Base-by-base conservation (phyloP, 257 asterid species). In the Salvia splendens region DNA sequence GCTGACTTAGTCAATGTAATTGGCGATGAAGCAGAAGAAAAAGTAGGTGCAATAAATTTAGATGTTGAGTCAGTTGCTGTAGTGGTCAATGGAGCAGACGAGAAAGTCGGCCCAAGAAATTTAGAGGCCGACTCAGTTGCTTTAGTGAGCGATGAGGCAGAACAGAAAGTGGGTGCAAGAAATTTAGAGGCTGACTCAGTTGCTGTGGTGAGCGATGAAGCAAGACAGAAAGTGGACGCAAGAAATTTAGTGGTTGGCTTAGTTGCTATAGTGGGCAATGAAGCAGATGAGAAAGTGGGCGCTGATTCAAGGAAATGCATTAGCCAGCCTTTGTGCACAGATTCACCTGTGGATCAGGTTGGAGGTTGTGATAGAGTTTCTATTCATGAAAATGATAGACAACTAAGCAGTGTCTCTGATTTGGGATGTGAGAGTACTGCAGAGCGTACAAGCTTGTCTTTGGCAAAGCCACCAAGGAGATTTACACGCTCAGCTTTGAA, bases 401-500 rank as follows among this genome's bases (percentile, higher is more conserved):
- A 64, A 36, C 40, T 20, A 49, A 61, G 51, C 32, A 70, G 11
- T 58, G 40, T 65, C 64, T 52, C 65, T 65, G 40, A 36, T 57
- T 50, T 58, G 24, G 83, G 75, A 64, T 62, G 65, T 54, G 81
- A 77, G 57, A 73, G 63, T 63, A 57, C 51, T 72, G 81, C 32
- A 74, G 72, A 75, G 64, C 64, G 55, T 57, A 32, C 78, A 35
- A 49, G 68, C 12, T 58, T 74, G 65, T 41, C 49, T n/a, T 46
- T 67, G 36, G 76, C 76, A 75, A 79, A 63, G 68, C 81, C 83
- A 12, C 16, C 48, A 3, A 82, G 83, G 82, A 83, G 95, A 77
- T 65, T 79, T 72, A 89, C 91, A 30, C 89, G 95, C 15, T 81
- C 92, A 36, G 43, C 75, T 46, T 70, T 81, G 75, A 85, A 78